Base-by-base conservation (phyloP, 495 filamentous ascomycete genomes). In the Aspergillus avenaceus region DNA sequence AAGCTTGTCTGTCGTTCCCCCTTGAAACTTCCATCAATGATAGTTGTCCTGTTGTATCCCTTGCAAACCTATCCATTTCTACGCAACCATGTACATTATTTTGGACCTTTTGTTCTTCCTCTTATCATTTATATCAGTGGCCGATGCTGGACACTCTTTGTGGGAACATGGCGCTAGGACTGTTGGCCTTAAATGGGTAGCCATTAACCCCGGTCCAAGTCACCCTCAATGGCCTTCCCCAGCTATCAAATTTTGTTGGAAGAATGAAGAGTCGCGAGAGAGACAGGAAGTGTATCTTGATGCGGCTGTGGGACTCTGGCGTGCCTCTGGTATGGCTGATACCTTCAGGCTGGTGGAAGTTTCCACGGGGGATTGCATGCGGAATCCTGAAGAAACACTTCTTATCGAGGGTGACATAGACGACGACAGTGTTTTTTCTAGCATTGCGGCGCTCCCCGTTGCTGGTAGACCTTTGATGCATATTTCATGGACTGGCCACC, bases 251-350 rank as follows among this genome's bases (percentile, higher is more conserved):
- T 14, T 38, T 26, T 53, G 50, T 36, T 53, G 32, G 12, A 29
- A 41, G 3, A 25, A 11, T 13, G 12, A 18, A 11, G 6, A 1
- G 0, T 5, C 25, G 5, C 4, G 21, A n/a, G 4, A 49, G 0
- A 27, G 16, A 6, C n/a, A 37, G 6, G 14, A 25, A 8, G 1
- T 8, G 0, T 27, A 6, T 1, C 1, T 54, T 19, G 3, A 13
- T 0, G 14, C 27, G 3, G 51, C 24, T 0, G 29, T 48, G 38
- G 12, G n/a, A 9, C 22, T 54, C 8, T 54, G 51, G 51, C 38
- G 45, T 5, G 45, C 45, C 4, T 21, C 37, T 1, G 48, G 48
- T 6, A 8, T 50, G 40, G 40, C 40, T 12, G 41, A 50, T 4
- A 21, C 0, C 11, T 45, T 45, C 28, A 13, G 16, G 19, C 8